Evolutionary conservation across 208 protist genomes (phyloP).

Genomic region (Histomonas meleagridis): DNA sequence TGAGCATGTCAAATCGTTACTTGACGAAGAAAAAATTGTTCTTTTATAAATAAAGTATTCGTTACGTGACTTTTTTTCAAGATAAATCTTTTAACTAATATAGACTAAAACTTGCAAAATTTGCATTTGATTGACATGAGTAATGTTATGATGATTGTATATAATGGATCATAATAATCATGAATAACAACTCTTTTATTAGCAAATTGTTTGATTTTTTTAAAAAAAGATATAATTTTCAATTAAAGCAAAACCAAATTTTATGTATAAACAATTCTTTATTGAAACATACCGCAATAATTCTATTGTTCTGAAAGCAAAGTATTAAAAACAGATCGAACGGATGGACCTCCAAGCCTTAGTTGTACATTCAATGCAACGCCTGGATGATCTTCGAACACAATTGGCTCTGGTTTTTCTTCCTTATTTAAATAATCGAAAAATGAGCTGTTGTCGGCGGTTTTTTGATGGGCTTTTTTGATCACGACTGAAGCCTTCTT

Average conservation of each 20-base stretch:
- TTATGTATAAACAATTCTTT: too few relatives aligned
- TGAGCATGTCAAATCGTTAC: background rate
- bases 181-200: too few relatives aligned
- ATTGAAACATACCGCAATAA: too few relatives aligned
- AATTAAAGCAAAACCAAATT: too few relatives aligned
- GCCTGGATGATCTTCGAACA: background rate
- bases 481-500: background rate
- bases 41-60: background rate
- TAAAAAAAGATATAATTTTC: too few relatives aligned
- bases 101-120: too few relatives aligned
- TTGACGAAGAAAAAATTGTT: background rate
- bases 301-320: background rate
- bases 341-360: background rate
- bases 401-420: background rate
- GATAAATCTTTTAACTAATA: too few relatives aligned
- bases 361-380: background rate
- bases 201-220: too few relatives aligned
- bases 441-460: background rate
- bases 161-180: too few relatives aligned
- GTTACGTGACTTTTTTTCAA: too few relatives aligned
- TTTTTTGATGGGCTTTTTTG: background rate
- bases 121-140: too few relatives aligned
- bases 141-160: too few relatives aligned
- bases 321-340: background rate
- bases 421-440: background rate